phyloP scores from a whole-genome alignment of 371 early-diverging fungal genomes.

The Syncephalastrum sp. region DNA sequence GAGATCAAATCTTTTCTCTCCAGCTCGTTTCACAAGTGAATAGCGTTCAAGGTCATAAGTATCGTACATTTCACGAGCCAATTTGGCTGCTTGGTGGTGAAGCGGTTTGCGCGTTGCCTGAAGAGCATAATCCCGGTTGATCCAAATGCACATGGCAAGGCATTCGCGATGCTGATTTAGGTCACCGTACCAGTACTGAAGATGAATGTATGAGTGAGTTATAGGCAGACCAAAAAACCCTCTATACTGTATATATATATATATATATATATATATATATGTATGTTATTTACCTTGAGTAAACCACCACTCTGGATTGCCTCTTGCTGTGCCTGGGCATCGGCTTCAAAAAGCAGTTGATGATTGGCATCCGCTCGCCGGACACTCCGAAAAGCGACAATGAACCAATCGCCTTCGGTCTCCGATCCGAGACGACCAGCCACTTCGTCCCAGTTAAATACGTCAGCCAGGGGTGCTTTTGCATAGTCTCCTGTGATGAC shows the following conservation, averaged over 20 bases:
- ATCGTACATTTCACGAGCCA: constrained; percentile 45
- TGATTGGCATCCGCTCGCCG: constrained; percentile 36
- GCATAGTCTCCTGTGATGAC: constrained; percentile 26
- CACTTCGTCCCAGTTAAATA: constrained; percentile 34
- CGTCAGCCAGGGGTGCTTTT: constrained; percentile 13
- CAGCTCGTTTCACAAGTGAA: constrained; percentile 32
- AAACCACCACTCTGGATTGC: constrained; percentile 49
- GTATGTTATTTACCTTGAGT: constrained; percentile 27
- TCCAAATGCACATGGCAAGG: constrained; percentile 55
- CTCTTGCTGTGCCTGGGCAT: constrained; percentile 44
- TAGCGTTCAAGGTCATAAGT: constrained; percentile 45
- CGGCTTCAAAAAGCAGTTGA: constrained; percentile 40
- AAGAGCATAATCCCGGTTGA: constrained; percentile 37
- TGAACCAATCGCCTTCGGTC: constrained; percentile 40
- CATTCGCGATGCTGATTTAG: constrained; percentile 45
- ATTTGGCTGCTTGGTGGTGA: constrained; percentile 32
- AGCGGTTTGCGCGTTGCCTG: constrained; percentile 42
- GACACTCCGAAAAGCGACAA: constrained; percentile 52
- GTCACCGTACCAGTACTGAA: constrained; percentile 52
- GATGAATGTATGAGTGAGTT: background rate
- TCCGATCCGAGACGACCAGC: constrained; percentile 20
- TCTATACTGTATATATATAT: no score
- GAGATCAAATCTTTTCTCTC: constrained; percentile 27
- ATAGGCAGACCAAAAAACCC: no score
- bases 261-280: background rate